A percentile compares a stretch with the other conserved stretches of the same genome.
phyloP scores from a whole-genome alignment of 1,139 yeast species.

The Pichia sp. region DNA sequence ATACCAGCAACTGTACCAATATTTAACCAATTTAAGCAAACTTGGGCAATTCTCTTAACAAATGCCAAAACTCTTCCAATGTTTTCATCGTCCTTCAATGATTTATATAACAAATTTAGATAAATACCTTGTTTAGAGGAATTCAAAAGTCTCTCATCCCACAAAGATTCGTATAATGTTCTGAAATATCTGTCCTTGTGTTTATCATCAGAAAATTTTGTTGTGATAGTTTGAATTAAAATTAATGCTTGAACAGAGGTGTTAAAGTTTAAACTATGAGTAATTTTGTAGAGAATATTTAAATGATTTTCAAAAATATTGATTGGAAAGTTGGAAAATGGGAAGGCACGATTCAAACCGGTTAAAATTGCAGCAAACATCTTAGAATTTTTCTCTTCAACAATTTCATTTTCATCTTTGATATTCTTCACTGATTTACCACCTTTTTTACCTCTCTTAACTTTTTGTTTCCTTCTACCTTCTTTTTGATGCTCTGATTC shows the following conservation, averaged over 20 bases:
- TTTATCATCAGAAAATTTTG: conserved; percentile 32
- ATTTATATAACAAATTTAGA: conserved; percentile 75
- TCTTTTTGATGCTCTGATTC: conserved; percentile 32
- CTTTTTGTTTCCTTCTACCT: conserved; percentile 46
- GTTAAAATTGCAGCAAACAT: conserved; percentile 87
- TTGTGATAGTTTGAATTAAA: conserved; percentile 69
- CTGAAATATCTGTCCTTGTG: conserved; percentile 73
- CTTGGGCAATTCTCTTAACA: conserved; percentile 83
- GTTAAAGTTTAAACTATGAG: conserved; percentile 91
- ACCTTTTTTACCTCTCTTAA: conserved; percentile 64
- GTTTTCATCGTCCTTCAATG: conserved; percentile 63
- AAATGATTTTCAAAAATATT: conserved; percentile 72
- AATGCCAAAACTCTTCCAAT: conserved; percentile 78
- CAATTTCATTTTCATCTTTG: conserved; percentile 62
- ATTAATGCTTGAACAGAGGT: conserved; percentile 91
- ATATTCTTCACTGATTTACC: conserved; percentile 69
- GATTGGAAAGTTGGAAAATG: conserved; percentile 74
- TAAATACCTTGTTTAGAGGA: conserved; percentile 74
- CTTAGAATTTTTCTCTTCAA: conserved; percentile 81
- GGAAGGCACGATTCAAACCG: conserved; percentile 95
- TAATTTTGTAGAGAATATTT: conserved; percentile 79
- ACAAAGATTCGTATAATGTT: conserved; percentile 82
- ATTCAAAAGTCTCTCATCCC: conserved; percentile 74
- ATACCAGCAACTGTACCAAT: conserved; percentile 91
- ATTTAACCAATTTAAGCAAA: conserved; percentile 79